Evolutionary conservation across 108 stramenopile genomes (phyloP).

Genomic region (Epipyxis sp.): DNA sequence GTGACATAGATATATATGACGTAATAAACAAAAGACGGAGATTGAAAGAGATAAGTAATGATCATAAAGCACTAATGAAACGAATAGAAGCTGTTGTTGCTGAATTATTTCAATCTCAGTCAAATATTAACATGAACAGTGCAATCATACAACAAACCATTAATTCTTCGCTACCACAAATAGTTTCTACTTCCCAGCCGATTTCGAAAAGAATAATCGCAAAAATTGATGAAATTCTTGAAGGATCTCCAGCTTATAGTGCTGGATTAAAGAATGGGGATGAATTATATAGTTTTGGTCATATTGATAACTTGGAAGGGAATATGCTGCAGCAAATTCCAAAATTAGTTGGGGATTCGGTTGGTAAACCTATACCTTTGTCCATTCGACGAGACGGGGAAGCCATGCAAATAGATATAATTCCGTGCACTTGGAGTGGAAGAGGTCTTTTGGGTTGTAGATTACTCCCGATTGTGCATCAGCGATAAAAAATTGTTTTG

Average conservation of each 20-base stretch:
- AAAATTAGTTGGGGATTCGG: neutral
- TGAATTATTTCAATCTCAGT: neutral
- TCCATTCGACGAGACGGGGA: neutral
- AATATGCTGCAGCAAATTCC: slow-evolving; percentile 9
- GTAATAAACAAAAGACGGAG: neutral
- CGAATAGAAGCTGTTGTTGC: neutral
- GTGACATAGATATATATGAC: slow-evolving; percentile 22
- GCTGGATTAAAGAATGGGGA: slow-evolving; percentile 22
- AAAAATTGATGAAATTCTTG: slow-evolving; percentile 10
- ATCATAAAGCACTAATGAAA: slow-evolving; percentile 10
- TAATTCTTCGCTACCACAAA: neutral
- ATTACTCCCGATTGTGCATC: too few relatives aligned
- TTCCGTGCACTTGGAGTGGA: slow-evolving; percentile 9
- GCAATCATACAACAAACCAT: neutral
- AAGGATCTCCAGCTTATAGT: neutral
- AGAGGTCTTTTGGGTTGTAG: slow-evolving; percentile 25
- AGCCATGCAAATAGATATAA: neutral
- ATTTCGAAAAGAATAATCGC: neutral
- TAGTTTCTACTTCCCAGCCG: neutral
- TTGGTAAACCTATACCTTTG: neutral
- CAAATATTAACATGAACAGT: neutral
- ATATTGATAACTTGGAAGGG: neutral
- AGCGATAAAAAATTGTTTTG: too few relatives aligned
- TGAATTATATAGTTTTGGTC: neutral
- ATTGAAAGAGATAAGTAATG: neutral